Evolutionary conservation across 352 stramenopile species (phyloP).

Genomic region (Phytophthora rubi): DNA sequence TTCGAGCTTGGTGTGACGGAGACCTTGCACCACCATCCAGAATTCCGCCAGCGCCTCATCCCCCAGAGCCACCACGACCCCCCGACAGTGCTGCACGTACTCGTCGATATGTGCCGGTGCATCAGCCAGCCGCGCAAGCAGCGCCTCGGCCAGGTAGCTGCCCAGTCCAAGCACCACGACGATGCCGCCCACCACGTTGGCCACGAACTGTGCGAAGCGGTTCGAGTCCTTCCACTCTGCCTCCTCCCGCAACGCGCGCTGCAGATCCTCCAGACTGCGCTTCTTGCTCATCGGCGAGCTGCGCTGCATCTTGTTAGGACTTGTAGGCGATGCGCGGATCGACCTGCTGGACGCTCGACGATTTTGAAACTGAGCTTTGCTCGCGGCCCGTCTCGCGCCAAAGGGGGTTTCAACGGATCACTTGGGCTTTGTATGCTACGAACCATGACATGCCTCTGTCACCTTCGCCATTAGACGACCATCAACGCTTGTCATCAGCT

Average conservation of each 20-base stretch:
- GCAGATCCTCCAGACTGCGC: slow-evolving; percentile 32
- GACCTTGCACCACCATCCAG: slow-evolving; percentile 32
- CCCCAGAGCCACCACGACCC: not conserved
- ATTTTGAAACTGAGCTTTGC: slow-evolving; percentile 26
- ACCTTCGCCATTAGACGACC: slow-evolving; percentile 1
- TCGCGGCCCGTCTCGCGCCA: slow-evolving; percentile 7
- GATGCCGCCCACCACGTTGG: slow-evolving; percentile 60
- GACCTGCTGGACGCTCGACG: slow-evolving; percentile 12
- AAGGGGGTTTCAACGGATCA: slow-evolving; percentile 1
- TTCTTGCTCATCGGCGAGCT: slow-evolving; percentile 34
- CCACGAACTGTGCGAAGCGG: slow-evolving; percentile 66
- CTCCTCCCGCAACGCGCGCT: slow-evolving; percentile 30
- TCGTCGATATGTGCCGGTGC: slow-evolving; percentile 40
- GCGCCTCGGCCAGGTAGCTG: slow-evolving; percentile 41
- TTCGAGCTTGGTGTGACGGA: slow-evolving; percentile 35
- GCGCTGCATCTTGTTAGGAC: slow-evolving; percentile 5
- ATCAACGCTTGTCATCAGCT: not conserved
- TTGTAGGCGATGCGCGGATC: not conserved
- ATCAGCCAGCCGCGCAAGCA: slow-evolving; percentile 37
- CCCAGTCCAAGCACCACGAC: slow-evolving; percentile 52
- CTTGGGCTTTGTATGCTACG: slow-evolving; percentile 18
- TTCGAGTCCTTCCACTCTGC: slow-evolving; percentile 68
- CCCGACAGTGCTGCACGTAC: slow-evolving; percentile 23
- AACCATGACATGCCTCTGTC: slow-evolving; percentile 13
- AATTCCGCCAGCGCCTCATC: slow-evolving; percentile 44